Evolutionary conservation across 2,329 filamentous ascomycete species (phyloP), one percentile per base, ranked within the genome.

Genomic region (Phialophora verrucosa): DNA sequence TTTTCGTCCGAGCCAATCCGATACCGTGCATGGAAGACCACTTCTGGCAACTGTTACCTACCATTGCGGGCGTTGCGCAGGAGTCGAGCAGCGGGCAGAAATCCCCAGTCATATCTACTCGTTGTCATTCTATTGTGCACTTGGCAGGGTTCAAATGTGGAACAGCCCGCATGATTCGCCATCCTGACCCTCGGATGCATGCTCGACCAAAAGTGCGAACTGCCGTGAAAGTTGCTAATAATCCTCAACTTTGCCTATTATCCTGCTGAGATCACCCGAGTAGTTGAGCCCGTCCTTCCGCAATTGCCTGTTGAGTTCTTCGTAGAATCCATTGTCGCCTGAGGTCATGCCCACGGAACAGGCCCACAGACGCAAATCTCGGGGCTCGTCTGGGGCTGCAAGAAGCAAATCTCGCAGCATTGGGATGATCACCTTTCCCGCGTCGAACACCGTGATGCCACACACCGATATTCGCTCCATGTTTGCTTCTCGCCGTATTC

Each of bases 401-500:
- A 20, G 11, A 4, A 65, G 57, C 4, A 60, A 17, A 6, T 65
- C 57, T 35, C 35, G 23, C 3, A 65, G 27, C 20, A 27, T n/a
- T n/a, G 57, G 51, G 1, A 65, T 32, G 6, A 65, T 47, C 20
- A 56, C 27, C 38, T 32, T 65, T 1, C 63, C 63, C 32, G 63
- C 49, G 31, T 65, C 38, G 38, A 49, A 65, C 12, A 61, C 25
- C 1, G 35, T 51, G 14, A 20, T 61, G 17, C n/a, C 27, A 31
- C 57, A 55, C 23, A 65, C 35, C 14, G 57, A 29, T 38, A 55
- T 44, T 53, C 57, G 49, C 10, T 65, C 63, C 49, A 65, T 65
- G n/a, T 57, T 47, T 4, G 57, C 63, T 8, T 47, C 57, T 27
- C 57, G 51, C 17, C 63, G 57, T 20, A 61, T 55, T 4, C 57